These are phyloP conservation scores for Lasiodiplodia gonubiensis DNA, from an alignment of 2,329 filamentous ascomycete genomes.

Conservation along the genomic window DNA sequence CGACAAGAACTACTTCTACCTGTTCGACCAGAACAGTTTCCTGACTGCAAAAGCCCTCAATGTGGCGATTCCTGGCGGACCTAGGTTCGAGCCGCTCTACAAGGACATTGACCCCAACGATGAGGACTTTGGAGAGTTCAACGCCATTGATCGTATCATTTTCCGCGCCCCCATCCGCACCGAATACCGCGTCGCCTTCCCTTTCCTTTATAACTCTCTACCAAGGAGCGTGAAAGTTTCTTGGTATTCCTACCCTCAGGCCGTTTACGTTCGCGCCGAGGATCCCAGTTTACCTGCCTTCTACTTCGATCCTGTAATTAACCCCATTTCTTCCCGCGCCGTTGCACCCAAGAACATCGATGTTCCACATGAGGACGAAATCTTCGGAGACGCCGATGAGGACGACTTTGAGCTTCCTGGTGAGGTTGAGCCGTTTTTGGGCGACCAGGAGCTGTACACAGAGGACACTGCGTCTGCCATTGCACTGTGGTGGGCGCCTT, in stretches of 20 bases:
- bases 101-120: constrained; percentile 99
- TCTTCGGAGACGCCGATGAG: constrained; percentile 87
- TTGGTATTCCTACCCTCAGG: constrained; percentile 93
- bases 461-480: constrained; percentile 90
- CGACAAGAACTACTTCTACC: constrained; percentile 96
- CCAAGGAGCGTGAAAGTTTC: constrained; percentile 91
- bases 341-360: constrained; percentile 95
- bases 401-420: constrained; percentile 83
- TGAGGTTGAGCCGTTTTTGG: constrained; percentile 84
- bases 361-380: constrained; percentile 87
- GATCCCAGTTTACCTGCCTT: constrained; percentile 91
- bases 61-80: constrained; percentile 95
- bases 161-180: constrained; percentile 94
- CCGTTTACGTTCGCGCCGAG: constrained; percentile 87
- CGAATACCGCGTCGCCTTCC: constrained; percentile 93
- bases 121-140: constrained; percentile 99
- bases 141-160: constrained; percentile 98
- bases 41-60: constrained; percentile 96
- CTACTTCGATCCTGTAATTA: constrained; percentile 97
- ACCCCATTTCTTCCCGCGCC: constrained; percentile 93
- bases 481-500: constrained; percentile 96
- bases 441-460: constrained; percentile 86
- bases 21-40: constrained; percentile 95
- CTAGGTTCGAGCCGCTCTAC: constrained; percentile 94
- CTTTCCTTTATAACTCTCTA: constrained; percentile 94